Base-by-base conservation (phyloP, 345 rosid species). In the Raphanus sativus region DNA sequence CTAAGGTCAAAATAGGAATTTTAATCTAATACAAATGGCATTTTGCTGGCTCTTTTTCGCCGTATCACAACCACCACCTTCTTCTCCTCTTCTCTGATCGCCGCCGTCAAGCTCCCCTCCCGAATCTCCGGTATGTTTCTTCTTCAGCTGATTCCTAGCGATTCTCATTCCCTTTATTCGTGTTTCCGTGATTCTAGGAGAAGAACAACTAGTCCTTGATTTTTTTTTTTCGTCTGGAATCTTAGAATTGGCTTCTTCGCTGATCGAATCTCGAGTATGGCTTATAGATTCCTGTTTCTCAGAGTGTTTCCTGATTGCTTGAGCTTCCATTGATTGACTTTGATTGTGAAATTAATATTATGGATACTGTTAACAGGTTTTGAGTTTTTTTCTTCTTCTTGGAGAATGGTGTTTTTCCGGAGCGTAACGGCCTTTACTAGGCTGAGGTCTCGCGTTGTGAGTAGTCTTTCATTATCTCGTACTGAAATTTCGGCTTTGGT, bases 371-470 rank as follows among this genome's bases (percentile, higher is more conserved):
- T 6, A 48, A 48, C 78, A 81, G 84, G 79, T 68, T 56, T 67
- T 69, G 38, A 40, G 65, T 30, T 29, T 71, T 38, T 38, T 34
- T 28, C 21, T 21, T 21, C 21, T 28, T 45, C 1, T 48, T 75
- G 15, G 73, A 76, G 73, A 4, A 92, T 93, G 96, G 94, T 76
- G 84, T 88, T 93, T 80, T 86, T 85, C 73, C 86, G 90, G 69
- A 69, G 87, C 77, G 79, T 87, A 48, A 69, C 91, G 65, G 90
- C 90, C 55, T 89, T 92, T 6, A 77, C 88, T 62, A 82, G 80
- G 81, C 89, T 89, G 34, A 90, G 89, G 60, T 88, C 94, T 75
- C 91, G 89, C 28, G 67, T 85, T 13, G 96, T 92, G 81, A 85
- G 89, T 80, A 32, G 1, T 26, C 11, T 63, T 36, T 8, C 4